Percentiles rank a stretch among this genome's conserved stretches.
These are phyloP conservation scores for Saccharomycopsis babjevae DNA, from an alignment of 805 yeast genomes.

Conservation along the genomic window DNA sequence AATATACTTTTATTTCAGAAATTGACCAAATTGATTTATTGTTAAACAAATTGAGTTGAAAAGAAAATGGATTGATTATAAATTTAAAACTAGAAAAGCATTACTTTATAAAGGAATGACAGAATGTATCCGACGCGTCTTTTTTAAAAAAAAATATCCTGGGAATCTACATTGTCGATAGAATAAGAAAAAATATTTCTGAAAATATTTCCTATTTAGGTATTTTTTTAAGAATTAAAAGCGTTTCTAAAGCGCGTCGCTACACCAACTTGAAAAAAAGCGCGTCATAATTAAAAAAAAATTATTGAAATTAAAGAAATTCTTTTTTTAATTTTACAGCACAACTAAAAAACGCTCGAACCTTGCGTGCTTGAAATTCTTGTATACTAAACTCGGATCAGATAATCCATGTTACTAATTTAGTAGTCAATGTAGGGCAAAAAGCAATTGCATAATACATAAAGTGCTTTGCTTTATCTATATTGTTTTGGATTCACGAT, in stretches of 20 bases:
- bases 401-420: too few relatives aligned
- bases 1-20: background rate
- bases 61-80: background rate
- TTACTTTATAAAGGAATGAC: background rate
- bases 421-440: too few relatives aligned
- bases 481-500: too few relatives aligned
- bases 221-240: background rate
- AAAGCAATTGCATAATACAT: too few relatives aligned
- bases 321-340: too few relatives aligned
- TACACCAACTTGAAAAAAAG: background rate
- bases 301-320: background rate
- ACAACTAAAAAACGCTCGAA: too few relatives aligned
- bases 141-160: background rate
- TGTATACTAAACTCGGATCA: too few relatives aligned
- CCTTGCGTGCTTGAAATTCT: too few relatives aligned
- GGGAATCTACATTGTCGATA: background rate
- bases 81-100: background rate
- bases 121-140: background rate
- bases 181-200: background rate
- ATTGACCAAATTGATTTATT: background rate
- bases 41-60: background rate
- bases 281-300: background rate
- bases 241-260: background rate
- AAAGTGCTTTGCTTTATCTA: too few relatives aligned
- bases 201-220: background rate